These are phyloP conservation scores for Trichoderma virens DNA, from an alignment of 495 filamentous ascomycete genomes.

Conservation along the genomic window DNA sequence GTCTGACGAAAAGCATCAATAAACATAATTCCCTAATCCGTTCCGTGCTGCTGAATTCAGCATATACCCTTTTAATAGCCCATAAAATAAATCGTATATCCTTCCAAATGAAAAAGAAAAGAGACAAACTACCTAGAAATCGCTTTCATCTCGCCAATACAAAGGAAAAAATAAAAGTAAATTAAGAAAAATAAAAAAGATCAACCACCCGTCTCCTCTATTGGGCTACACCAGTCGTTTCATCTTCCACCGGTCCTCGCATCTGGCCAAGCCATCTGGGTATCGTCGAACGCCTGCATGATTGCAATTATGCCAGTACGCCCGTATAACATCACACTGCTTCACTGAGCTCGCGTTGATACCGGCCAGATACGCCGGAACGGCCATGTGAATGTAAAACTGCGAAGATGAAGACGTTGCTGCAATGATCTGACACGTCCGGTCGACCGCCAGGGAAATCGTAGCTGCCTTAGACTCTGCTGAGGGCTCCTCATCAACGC, in stretches of 20 bases:
- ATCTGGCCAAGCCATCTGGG: neutral
- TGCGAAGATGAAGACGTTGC: constrained; percentile 2
- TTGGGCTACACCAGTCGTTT: neutral
- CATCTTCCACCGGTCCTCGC: neutral
- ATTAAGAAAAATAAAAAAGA: neutral
- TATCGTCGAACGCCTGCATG: constrained; percentile 2
- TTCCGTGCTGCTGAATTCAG: no score
- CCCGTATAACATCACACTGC: constrained; percentile 4
- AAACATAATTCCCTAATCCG: no score
- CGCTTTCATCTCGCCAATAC: no score
- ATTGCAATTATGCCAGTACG: constrained; percentile 2
- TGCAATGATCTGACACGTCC: neutral
- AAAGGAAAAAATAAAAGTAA: neutral
- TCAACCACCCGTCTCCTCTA: neutral
- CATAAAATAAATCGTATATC: no score
- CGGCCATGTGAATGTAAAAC: constrained; percentile 9
- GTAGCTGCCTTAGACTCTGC: neutral
- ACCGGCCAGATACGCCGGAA: neutral
- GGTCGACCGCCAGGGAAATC: neutral
- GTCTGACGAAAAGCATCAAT: no score
- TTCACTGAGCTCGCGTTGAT: neutral
- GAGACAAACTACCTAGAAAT: no score
- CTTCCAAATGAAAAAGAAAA: no score
- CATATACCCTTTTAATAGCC: no score
- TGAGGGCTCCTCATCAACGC: neutral